Evolutionary conservation across 257 asterid species (phyloP).

Genomic region (Datura wrightii): DNA sequence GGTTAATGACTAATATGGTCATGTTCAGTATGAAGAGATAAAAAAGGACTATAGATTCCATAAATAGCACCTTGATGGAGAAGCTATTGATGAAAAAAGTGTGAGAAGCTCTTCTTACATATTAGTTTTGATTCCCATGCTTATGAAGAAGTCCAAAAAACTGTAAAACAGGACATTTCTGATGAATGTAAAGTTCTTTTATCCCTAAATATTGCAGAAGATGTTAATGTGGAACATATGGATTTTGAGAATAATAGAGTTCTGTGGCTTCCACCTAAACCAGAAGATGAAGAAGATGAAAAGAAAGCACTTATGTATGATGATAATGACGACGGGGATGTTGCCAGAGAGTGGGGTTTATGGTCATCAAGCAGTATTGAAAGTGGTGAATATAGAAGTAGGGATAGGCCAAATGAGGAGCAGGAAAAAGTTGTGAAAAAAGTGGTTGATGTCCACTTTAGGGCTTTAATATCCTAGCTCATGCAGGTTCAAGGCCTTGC

Average conservation of each 20-base stretch:
- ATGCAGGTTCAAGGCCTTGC: slow-evolving; percentile 86
- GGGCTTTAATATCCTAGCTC: slow-evolving; percentile 91
- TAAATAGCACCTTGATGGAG: slow-evolving; percentile 70
- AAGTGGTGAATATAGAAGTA: slow-evolving; percentile 75
- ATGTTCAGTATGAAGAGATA: slow-evolving; percentile 56
- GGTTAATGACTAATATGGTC: slow-evolving; percentile 61
- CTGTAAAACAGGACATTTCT: slow-evolving; percentile 49
- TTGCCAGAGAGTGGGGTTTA: slow-evolving; percentile 86
- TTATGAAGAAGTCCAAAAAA: slow-evolving; percentile 65
- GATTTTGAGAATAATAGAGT: slow-evolving; percentile 91
- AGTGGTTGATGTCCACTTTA: slow-evolving; percentile 91
- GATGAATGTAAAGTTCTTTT: slow-evolving; percentile 83
- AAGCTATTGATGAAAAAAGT: slow-evolving; percentile 57
- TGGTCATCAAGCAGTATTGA: slow-evolving; percentile 73
- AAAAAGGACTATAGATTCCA: slow-evolving; percentile 56
- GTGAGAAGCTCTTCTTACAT: slow-evolving; percentile 47
- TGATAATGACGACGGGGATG: slow-evolving; percentile 78
- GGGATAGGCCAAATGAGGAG: slow-evolving; percentile 86
- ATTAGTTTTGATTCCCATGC: slow-evolving; percentile 53
- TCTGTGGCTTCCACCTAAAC: slow-evolving; percentile 99
- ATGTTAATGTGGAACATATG: slow-evolving; percentile 66
- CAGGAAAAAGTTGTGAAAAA: slow-evolving; percentile 77
- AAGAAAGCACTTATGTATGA: slow-evolving; percentile 64
- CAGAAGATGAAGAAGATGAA: slow-evolving; percentile 97
- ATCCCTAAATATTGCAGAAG: slow-evolving; percentile 67